Conservation (phyloP, 768 basidiomycete species). For the Candolleomyces efflorescens region DNA sequence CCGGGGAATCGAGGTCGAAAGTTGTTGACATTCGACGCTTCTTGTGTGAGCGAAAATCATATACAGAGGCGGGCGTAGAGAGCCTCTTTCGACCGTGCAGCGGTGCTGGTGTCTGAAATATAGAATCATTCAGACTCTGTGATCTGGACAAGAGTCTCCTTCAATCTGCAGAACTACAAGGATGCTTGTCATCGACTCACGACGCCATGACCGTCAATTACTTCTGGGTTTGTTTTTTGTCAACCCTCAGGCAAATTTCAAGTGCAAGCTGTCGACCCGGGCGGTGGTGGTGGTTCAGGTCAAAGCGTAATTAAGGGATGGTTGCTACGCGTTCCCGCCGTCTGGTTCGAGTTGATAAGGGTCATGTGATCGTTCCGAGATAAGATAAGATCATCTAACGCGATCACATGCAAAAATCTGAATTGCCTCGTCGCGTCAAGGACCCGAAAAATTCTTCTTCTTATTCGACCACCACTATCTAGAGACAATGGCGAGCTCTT, state of each 20-base stretch:
- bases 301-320: neutral
- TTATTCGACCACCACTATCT: neutral
- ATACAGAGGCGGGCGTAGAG: conserved; percentile 2
- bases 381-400: neutral
- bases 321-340: neutral
- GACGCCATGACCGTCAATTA: neutral
- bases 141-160: neutral
- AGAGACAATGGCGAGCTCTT: too few species aligned
- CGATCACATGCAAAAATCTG: conserved; percentile 3
- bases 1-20: neutral
- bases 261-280: neutral
- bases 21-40: conserved; percentile 5
- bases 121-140: neutral
- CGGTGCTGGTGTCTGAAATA: conserved; percentile 8
- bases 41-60: conserved; percentile 7
- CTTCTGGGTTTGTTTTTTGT: neutral
- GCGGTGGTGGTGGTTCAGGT: neutral
- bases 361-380: neutral
- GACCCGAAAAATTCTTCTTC: neutral
- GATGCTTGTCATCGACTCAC: neutral
- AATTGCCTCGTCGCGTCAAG: neutral
- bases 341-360: neutral
- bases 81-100: neutral
- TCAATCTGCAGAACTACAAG: neutral
- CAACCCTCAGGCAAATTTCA: neutral